A percentile compares a stretch with the other conserved stretches of the same genome.
phyloP scores from a whole-genome alignment of 78 protist genomes.

The Dictyostelium capitatum region DNA sequence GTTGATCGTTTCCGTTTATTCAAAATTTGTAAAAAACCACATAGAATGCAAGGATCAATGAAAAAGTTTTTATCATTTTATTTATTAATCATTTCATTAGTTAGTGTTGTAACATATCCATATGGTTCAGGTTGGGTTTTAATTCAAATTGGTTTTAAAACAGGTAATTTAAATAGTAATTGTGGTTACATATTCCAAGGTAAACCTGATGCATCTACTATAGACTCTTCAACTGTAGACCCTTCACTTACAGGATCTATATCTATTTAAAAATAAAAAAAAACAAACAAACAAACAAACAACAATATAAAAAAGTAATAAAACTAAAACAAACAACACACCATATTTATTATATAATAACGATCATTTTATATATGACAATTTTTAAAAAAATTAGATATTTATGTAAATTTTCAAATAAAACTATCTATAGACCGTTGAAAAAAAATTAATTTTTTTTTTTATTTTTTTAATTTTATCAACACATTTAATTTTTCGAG shows the following conservation, averaged over 20 bases:
- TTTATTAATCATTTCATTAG: slow-evolving; percentile 35
- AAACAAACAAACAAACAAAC: background rate
- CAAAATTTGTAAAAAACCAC: slow-evolving; percentile 73
- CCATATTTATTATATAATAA: too few relatives aligned
- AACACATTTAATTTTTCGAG: too few relatives aligned
- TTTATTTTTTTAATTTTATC: too few relatives aligned
- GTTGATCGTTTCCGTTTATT: slow-evolving; percentile 42
- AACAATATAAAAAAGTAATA: too few relatives aligned
- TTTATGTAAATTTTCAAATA: too few relatives aligned
- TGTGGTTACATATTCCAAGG: slow-evolving; percentile 39
- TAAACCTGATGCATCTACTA: background rate
- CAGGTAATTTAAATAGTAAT: slow-evolving; percentile 29
- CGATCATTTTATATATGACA: too few relatives aligned
- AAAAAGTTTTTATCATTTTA: slow-evolving; percentile 62
- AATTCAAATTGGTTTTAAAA: slow-evolving; percentile 46
- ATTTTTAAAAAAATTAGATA: too few relatives aligned
- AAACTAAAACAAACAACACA: too few relatives aligned
- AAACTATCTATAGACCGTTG: too few relatives aligned
- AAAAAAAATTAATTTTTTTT: too few relatives aligned
- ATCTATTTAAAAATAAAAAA: background rate
- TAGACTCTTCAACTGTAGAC: background rate
- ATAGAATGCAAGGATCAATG: slow-evolving; percentile 75
- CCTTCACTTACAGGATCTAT: background rate
- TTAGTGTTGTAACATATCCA: slow-evolving; percentile 48
- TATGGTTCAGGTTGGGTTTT: slow-evolving; percentile 79